phyloP scores from a whole-genome alignment of 2,329 filamentous ascomycete genomes.

The Cytospora paraplurivora region DNA sequence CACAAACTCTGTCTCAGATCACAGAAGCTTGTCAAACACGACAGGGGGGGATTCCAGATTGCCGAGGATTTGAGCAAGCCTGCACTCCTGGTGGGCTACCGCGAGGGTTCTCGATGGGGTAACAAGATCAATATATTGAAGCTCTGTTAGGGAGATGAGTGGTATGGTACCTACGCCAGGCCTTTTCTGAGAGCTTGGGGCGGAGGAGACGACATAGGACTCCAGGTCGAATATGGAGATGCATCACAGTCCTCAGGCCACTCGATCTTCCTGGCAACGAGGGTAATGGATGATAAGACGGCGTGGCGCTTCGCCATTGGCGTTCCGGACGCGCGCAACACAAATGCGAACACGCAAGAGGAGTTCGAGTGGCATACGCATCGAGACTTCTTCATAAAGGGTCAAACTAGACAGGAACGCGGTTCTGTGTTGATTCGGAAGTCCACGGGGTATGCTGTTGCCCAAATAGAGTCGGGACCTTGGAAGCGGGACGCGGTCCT shows the following conservation, averaged over 20 bases:
- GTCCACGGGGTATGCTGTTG: constrained; percentile 6
- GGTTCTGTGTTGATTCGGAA: constrained; percentile 11
- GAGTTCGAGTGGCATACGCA: constrained; percentile 17
- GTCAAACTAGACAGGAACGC: background rate
- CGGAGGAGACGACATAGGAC: background rate
- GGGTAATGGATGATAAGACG: background rate
- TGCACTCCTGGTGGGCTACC: constrained; percentile 14
- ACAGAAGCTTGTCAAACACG: background rate
- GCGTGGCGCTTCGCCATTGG: constrained; percentile 7
- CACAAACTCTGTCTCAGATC: constrained; percentile 5
- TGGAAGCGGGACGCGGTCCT: background rate
- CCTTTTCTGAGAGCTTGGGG: constrained; percentile 14
- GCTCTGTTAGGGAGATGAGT: constrained; percentile 14
- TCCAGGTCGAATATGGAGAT: background rate
- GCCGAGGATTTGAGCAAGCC: background rate
- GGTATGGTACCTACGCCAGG: constrained; percentile 10
- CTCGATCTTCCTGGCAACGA: background rate
- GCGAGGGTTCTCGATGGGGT: background rate
- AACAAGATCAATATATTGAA: constrained; percentile 2
- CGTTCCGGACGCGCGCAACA: background rate
- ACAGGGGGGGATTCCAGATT: constrained; percentile 1
- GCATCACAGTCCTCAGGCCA: background rate
- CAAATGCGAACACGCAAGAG: background rate
- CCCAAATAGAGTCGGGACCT: constrained; percentile 2
- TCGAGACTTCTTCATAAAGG: background rate